A percentile compares a stretch with the other conserved stretches of the same genome.
phyloP scores from a whole-genome alignment of 2,329 filamentous ascomycete species.

The Diaporthe ampelina region DNA sequence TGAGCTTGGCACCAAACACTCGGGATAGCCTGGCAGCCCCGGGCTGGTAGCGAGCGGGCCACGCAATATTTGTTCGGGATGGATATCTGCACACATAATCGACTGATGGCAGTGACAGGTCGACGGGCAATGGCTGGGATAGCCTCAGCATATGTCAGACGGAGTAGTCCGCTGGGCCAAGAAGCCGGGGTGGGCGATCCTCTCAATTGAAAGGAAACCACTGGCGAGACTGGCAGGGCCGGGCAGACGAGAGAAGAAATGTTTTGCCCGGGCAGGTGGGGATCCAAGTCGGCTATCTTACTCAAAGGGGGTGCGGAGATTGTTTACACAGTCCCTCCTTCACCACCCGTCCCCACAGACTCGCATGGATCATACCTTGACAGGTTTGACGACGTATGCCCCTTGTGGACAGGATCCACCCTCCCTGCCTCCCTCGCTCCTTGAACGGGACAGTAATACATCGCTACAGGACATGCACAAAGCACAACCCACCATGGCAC shows the following conservation, averaged over 20 bases:
- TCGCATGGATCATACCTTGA: conserved; percentile 23
- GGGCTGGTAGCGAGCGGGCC: background rate
- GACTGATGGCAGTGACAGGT: background rate
- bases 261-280: conserved; percentile 5
- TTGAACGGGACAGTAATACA: background rate
- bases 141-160: conserved; percentile 4
- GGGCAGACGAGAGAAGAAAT: conserved; percentile 2
- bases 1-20: conserved; percentile 10
- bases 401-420: too few species aligned
- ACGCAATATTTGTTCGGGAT: background rate
- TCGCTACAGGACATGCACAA: background rate
- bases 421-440: too few species aligned
- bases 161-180: conserved; percentile 15
- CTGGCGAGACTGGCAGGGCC: background rate
- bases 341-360: background rate
- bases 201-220: background rate
- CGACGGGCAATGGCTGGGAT: background rate
- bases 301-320: conserved; percentile 21
- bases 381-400: background rate
- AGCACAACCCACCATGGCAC: conserved; percentile 20
- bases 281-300: conserved; percentile 24
- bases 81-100: conserved; percentile 13
- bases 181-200: conserved; percentile 23
- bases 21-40: too few species aligned
- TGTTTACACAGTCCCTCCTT: background rate